Conservation (phyloP, 2,329 filamentous ascomycete species). For the Aspergillus melleus region DNA sequence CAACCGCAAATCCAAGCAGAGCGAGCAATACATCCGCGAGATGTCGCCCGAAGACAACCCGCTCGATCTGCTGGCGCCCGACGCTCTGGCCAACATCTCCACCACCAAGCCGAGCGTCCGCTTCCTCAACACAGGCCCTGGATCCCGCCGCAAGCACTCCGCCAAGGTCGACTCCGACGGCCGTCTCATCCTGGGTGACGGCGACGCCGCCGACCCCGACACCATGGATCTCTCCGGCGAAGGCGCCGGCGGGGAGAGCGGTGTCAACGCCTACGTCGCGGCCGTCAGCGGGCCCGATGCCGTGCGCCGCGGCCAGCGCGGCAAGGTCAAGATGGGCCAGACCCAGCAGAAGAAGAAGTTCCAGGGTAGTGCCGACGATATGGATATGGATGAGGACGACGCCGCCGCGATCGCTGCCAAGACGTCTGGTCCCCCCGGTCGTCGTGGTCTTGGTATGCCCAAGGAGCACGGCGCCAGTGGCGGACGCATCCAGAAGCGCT, state of each 20-base stretch:
- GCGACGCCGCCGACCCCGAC: conserved; percentile 29
- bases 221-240: conserved; percentile 49
- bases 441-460: conserved; percentile 29
- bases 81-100: conserved; percentile 88
- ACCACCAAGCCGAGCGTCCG: conserved; percentile 72
- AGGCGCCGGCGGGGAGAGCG: conserved; percentile 28
- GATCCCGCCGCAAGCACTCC: conserved; percentile 41
- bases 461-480: conserved; percentile 28
- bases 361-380: conserved; percentile 41
- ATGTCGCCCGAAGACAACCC: conserved; percentile 80
- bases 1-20: conserved; percentile 51
- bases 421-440: conserved; percentile 2
- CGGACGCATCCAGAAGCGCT: conserved; percentile 26
- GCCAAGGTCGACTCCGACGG: conserved; percentile 47
- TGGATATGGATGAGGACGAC: conserved; percentile 41
- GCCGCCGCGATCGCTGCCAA: conserved; percentile 7
- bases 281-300: conserved; percentile 62
- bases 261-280: conserved; percentile 61
- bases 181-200: conserved; percentile 44
- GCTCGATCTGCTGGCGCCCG: conserved; percentile 86
- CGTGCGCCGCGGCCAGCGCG: conserved; percentile 58
- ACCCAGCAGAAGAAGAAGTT: conserved; percentile 35
- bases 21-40: conserved; percentile 80
- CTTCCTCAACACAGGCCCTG: conserved; percentile 41
- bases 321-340: conserved; percentile 61